phyloP scores from a whole-genome alignment of 1,139 yeast genomes.

The Debaryomycetaceae sp. region DNA sequence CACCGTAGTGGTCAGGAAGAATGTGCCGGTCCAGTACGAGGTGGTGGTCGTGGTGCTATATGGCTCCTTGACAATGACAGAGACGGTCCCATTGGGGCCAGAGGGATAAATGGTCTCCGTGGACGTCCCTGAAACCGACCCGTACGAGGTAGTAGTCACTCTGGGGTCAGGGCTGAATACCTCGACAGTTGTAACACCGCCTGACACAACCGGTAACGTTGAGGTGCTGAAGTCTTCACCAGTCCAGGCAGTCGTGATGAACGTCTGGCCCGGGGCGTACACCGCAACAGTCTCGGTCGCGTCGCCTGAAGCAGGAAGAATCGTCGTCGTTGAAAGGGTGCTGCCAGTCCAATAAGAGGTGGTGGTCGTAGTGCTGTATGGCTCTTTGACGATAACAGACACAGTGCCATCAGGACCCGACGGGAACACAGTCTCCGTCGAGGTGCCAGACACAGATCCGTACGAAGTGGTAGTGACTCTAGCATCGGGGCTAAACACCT shows the following conservation, averaged over 20 bases:
- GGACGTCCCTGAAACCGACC: slow-evolving; percentile 3
- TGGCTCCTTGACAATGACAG: slow-evolving; percentile 4
- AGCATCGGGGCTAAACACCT: slow-evolving; percentile 1
- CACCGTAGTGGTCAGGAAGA: too few relatives aligned
- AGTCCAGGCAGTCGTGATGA: not conserved
- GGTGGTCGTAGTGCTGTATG: not conserved
- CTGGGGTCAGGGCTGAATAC: slow-evolving; percentile 2
- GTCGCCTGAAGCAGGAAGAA: not conserved
- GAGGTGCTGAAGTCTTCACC: too few relatives aligned
- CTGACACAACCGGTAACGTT: too few relatives aligned
- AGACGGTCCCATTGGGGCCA: slow-evolving; percentile 4
- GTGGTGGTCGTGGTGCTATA: not conserved
- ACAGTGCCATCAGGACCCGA: not conserved
- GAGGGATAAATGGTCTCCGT: slow-evolving; percentile 2
- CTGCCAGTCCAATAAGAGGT: not conserved
- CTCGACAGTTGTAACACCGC: slow-evolving; percentile 4
- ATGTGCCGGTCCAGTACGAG: too few relatives aligned
- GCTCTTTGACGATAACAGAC: slow-evolving; percentile 1
- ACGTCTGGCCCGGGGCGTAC: not conserved
- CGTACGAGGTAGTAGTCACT: slow-evolving; percentile 1
- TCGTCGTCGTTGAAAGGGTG: not conserved
- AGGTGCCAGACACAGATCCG: not conserved
- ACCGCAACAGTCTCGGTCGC: slow-evolving; percentile 1
- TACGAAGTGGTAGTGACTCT: not conserved
- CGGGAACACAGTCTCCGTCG: slow-evolving; percentile 1